Percentiles rank a stretch among this genome's conserved stretches.
Evolutionary conservation across 2,329 filamentous ascomycete species (phyloP).

Genomic region (Colletotrichum chlorophyti): DNA sequence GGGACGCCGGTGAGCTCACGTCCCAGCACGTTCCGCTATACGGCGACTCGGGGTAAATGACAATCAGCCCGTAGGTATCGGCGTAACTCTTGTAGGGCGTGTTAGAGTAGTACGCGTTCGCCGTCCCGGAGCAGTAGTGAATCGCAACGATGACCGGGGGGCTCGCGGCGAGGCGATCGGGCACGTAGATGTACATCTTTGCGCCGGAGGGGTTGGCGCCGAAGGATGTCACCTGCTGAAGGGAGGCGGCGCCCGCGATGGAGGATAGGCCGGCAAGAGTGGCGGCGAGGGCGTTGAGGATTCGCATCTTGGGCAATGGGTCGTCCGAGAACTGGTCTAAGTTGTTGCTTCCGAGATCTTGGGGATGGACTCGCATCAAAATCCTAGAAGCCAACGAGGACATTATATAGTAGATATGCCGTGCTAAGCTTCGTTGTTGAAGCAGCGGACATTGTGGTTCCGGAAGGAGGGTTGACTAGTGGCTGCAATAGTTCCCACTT

Average conservation of each 20-base stretch:
- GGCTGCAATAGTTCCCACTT: not conserved
- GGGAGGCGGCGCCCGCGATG: constrained; percentile 33
- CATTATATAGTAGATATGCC: not conserved
- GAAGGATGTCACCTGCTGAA: constrained; percentile 48
- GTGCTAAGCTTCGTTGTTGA: not conserved
- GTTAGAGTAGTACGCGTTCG: constrained; percentile 52
- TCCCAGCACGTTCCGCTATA: constrained; percentile 65
- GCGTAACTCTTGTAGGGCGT: constrained; percentile 54
- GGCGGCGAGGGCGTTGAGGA: not conserved
- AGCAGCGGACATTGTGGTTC: constrained; percentile 21
- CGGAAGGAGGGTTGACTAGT: not conserved
- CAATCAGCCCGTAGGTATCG: constrained; percentile 50
- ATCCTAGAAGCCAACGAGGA: not conserved
- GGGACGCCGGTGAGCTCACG: constrained; percentile 54
- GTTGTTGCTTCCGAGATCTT: not conserved
- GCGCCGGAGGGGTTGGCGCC: constrained; percentile 38
- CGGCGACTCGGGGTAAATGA: constrained; percentile 63
- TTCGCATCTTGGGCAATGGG: not conserved
- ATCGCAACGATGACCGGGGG: constrained; percentile 57
- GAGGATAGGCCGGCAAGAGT: constrained; percentile 13
- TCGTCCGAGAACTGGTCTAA: not conserved
- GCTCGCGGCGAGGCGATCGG: constrained; percentile 38
- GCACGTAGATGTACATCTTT: constrained; percentile 38
- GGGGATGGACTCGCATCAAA: not conserved
- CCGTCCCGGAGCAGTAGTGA: constrained; percentile 61